These are phyloP conservation scores for Xylaria sp. DNA, from an alignment of 2,329 filamentous ascomycete genomes.

Conservation along the genomic window DNA sequence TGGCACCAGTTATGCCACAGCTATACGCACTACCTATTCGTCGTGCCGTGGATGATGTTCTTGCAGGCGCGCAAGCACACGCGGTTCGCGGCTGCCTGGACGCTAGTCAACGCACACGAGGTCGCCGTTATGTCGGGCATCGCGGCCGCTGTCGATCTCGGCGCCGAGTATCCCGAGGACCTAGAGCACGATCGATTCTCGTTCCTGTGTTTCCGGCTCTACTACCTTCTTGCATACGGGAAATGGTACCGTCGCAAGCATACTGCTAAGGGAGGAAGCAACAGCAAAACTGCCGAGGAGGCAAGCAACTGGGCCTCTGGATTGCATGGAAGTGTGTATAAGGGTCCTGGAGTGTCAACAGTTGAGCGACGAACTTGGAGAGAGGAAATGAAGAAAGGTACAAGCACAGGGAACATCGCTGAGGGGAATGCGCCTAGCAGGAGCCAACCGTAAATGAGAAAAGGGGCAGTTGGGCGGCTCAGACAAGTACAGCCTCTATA, in stretches of 20 bases:
- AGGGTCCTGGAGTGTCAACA: constrained; percentile 60
- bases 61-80: constrained; percentile 66
- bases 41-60: constrained; percentile 70
- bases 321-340: constrained; percentile 63
- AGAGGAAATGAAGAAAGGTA: constrained; percentile 45
- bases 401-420: constrained; percentile 45
- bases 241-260: constrained; percentile 60
- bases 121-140: constrained; percentile 71
- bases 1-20: constrained; percentile 67
- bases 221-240: constrained; percentile 66
- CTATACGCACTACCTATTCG: constrained; percentile 63
- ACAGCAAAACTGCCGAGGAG: constrained; percentile 47
- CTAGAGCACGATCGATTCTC: constrained; percentile 67
- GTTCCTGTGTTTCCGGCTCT: constrained; percentile 64
- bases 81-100: constrained; percentile 68
- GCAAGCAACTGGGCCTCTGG: constrained; percentile 63
- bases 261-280: constrained; percentile 31
- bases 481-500: background rate
- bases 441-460: constrained; percentile 43
- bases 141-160: constrained; percentile 70
- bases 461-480: background rate
- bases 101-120: constrained; percentile 70
- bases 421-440: constrained; percentile 41
- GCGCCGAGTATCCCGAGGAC: constrained; percentile 67
- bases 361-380: constrained; percentile 59